Percentiles rank a stretch among this genome's conserved stretches.
These are phyloP conservation scores for Sclerotinia sclerotiorum DNA, from an alignment of 2,329 filamentous ascomycete genomes.

Conservation along the genomic window DNA sequence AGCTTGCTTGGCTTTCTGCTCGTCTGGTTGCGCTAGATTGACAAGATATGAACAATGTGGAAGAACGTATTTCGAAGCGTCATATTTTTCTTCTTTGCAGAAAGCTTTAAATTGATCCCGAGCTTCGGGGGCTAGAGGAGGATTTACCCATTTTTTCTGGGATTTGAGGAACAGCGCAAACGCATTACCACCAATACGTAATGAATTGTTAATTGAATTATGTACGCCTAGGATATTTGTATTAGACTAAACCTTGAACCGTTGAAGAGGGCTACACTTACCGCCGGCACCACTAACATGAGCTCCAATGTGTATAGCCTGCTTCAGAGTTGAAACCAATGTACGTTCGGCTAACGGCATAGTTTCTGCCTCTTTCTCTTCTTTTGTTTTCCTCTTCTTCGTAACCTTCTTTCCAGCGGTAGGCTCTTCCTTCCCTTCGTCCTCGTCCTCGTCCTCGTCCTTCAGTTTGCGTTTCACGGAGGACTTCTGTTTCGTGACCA, in stretches of 20 bases:
- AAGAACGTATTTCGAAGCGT: slow-evolving; percentile 70
- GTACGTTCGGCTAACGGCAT: slow-evolving; percentile 72
- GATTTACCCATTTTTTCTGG: slow-evolving; percentile 90
- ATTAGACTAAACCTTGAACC: slow-evolving; percentile 15
- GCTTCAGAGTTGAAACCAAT: slow-evolving; percentile 59
- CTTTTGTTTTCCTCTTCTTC: slow-evolving; percentile 55
- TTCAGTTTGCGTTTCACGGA: slow-evolving; percentile 36
- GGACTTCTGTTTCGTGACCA: slow-evolving; percentile 28
- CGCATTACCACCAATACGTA: slow-evolving; percentile 84
- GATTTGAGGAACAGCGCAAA: slow-evolving; percentile 96
- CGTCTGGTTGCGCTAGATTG: slow-evolving; percentile 85
- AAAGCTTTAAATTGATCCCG: slow-evolving; percentile 67
- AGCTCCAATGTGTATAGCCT: slow-evolving; percentile 79
- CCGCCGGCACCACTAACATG: slow-evolving; percentile 90
- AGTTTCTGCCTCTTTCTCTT: slow-evolving; percentile 54
- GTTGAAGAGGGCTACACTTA: slow-evolving; percentile 42
- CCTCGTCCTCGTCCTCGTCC: slow-evolving; percentile 32
- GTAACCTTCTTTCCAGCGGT: slow-evolving; percentile 31
- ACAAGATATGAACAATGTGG: slow-evolving; percentile 96
- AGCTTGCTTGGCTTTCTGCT: slow-evolving; percentile 77
- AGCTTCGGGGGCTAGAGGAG: slow-evolving; percentile 68
- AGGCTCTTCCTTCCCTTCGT: slow-evolving; percentile 21
- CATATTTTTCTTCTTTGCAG: slow-evolving; percentile 69
- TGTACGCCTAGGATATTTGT: slow-evolving; percentile 66
- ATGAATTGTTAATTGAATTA: slow-evolving; percentile 76